These are phyloP conservation scores for Suillus plorans DNA, from an alignment of 768 basidiomycete species.

Conservation along the genomic window DNA sequence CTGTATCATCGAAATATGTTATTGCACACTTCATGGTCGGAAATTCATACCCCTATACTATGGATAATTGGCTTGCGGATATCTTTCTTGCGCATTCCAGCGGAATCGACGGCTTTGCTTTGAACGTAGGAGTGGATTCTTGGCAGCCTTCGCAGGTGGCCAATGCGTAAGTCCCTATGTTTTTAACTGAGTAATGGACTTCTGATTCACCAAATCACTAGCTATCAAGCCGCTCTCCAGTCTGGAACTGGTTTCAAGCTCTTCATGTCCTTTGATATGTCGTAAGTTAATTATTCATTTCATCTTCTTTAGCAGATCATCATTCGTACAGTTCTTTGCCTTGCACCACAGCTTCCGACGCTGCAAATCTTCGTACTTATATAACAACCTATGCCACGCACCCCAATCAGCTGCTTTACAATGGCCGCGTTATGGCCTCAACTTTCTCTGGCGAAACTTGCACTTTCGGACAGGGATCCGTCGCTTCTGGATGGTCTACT, in stretches of 20 bases:
- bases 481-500: constrained; percentile 54
- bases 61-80: constrained; percentile 44
- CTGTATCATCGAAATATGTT: constrained; percentile 40
- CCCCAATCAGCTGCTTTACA: constrained; percentile 56
- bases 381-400: constrained; percentile 54
- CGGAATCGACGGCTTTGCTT: constrained; percentile 68
- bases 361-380: constrained; percentile 48
- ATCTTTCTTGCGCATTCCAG: constrained; percentile 53
- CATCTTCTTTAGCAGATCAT: not conserved
- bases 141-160: constrained; percentile 65
- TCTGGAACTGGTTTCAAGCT: constrained; percentile 62
- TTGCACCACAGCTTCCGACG: constrained; percentile 49
- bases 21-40: constrained; percentile 63
- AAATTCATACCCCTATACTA: constrained; percentile 62
- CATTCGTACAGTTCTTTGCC: constrained; percentile 46
- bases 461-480: constrained; percentile 56
- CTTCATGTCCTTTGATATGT: constrained; percentile 80
- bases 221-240: constrained; percentile 55
- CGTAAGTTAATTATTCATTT: constrained; percentile 39
- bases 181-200: constrained; percentile 5
- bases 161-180: constrained; percentile 50
- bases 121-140: constrained; percentile 64
- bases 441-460: constrained; percentile 74
- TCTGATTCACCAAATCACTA: constrained; percentile 25
- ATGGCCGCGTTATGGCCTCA: constrained; percentile 55